A percentile compares a stretch with the other conserved stretches of the same genome.
Evolutionary conservation across 2,329 filamentous ascomycete genomes (phyloP).

Genomic region (Didymosphaeria variabile): DNA sequence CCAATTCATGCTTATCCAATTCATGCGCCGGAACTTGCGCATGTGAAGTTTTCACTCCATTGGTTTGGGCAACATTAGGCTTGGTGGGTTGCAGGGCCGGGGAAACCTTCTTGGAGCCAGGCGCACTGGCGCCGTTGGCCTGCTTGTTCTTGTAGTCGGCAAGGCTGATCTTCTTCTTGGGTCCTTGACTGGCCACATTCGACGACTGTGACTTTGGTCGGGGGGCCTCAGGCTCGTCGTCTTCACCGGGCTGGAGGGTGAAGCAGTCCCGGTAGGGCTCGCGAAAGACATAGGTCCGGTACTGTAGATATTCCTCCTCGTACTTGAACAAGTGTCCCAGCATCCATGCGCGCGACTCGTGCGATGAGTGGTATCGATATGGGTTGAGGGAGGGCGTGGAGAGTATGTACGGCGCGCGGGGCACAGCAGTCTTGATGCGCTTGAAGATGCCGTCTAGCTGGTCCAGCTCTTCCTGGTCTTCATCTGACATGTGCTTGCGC

Average conservation of each 20-base stretch:
- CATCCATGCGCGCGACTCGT: conserved; percentile 54
- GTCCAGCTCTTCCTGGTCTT: conserved; percentile 50
- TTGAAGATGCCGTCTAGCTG: conserved; percentile 53
- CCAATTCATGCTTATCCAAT: conserved; percentile 25
- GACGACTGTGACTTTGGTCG: conserved; percentile 44
- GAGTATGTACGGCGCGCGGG: conserved; percentile 57
- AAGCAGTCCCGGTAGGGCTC: conserved; percentile 61
- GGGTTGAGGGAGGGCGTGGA: conserved; percentile 58
- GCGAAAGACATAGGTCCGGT: conserved; percentile 69
- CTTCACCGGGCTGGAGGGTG: conserved; percentile 61
- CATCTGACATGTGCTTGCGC: conserved; percentile 35
- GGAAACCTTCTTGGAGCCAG: conserved; percentile 43
- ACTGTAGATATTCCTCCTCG: conserved; percentile 68
- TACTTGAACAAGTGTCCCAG: conserved; percentile 62
- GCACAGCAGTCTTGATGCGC: conserved; percentile 54
- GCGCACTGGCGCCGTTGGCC: conserved; percentile 45
- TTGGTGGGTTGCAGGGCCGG: conserved; percentile 37
- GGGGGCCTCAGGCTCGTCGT: conserved; percentile 60
- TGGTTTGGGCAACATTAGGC: conserved; percentile 30
- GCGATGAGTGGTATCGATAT: conserved; percentile 54
- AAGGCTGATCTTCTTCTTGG: conserved; percentile 70
- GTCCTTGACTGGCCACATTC: conserved; percentile 52
- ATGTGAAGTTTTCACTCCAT: conserved; percentile 36
- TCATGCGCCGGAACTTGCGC: conserved; percentile 24
- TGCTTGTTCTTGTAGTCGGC: conserved; percentile 68